Base-by-base conservation (phyloP, 148 eudicot genomes). In the Linanthus parryae region DNA sequence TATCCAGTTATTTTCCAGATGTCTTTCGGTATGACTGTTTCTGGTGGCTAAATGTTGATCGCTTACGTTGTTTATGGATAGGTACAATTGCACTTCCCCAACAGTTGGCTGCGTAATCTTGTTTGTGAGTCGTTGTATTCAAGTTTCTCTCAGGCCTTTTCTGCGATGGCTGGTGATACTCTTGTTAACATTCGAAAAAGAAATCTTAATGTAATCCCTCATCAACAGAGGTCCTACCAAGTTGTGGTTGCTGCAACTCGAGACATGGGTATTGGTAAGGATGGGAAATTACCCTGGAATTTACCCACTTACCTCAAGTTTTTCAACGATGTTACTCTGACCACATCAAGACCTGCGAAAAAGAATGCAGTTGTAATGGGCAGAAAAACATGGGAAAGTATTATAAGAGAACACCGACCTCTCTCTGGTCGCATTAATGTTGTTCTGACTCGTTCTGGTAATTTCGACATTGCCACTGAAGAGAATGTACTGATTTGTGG, bases 311-410 rank as follows among this genome's bases (percentile, higher is more conserved):
- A 92, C 53, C 77, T 87, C 35, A 84, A 87, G 50, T 75, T 77
- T 63, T 87, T 92, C 68, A 87, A 84, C 69, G 84, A 88, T 59
- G 56, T 92, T 35, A 92, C 99, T 26, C 4, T 58, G 53, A 67
- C 62, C 10, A 82, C 96, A 27, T 68, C 77, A 27, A 83, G 78
- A 52, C 79, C 88, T 30, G 68, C 49, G 28, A 92, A 82, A 59
- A 87, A 64, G 69, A 92, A 92, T 74, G 99, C 96, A 21, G 85
- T 88, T 29, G 58, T 92, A 20, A 92, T 92, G 99, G 99, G 96
- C 15, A 87, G 99, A 60, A 92, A 92, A 74, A 92, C 99, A 25
- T 92, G 99, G 99, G 99, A 92, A 63, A 80, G 95, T 56, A 79
- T 92, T 44, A 95, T 94, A 8, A 39, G 54, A 10, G 65, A 66